Base-by-base conservation (phyloP, 768 basidiomycete genomes). In the Suillus discolor region DNA sequence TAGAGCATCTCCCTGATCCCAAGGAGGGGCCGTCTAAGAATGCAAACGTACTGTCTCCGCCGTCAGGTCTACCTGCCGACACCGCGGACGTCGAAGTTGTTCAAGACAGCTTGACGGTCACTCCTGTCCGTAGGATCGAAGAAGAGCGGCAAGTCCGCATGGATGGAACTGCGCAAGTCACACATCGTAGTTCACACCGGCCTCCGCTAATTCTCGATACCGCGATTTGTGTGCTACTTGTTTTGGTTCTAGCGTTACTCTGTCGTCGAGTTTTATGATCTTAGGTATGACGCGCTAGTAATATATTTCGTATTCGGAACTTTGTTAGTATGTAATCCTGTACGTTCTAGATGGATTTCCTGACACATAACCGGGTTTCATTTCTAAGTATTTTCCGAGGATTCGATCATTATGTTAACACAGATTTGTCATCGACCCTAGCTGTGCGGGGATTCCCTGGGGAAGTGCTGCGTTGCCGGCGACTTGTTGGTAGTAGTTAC, bases 1-100 rank as follows among this genome's bases (percentile, higher is more conserved):
- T 87, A 61, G 84, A 86, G 51, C 80, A 87, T 59, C 85, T 96
- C 61, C 93, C 92, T 15, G 90, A 94, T 77, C 89, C 88, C 15
- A 71, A 69, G 55, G 60, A 65, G 62, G 63, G 45, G 49, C 38
- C 68, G 67, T 68, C 70, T 67, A 64, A 63, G 28, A 65, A 67
- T 34, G 20, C 66, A 31, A 65, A 62, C 62, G 66, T 42, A 28
- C 20, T 6, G 18, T 57, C 36, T 18, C 49, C 57, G 11, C 42
- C 62, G 20, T 28, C 31, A 38, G 25, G 70, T 57, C 63, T 65
- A 45, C 47, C 62, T 53, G 23, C 65, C 69, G 64, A 38, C 68
- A 42, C 69, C 68, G 69, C 66, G 66, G 73, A 70, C 61, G 54
- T 55, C 3, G 68, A 69, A 67, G 68, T 65, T 49, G 55, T 57